Percentiles rank a stretch among this genome's conserved stretches.
phyloP scores from a whole-genome alignment of 2,329 filamentous ascomycete species.

The Chaetoscypha palmicola region DNA sequence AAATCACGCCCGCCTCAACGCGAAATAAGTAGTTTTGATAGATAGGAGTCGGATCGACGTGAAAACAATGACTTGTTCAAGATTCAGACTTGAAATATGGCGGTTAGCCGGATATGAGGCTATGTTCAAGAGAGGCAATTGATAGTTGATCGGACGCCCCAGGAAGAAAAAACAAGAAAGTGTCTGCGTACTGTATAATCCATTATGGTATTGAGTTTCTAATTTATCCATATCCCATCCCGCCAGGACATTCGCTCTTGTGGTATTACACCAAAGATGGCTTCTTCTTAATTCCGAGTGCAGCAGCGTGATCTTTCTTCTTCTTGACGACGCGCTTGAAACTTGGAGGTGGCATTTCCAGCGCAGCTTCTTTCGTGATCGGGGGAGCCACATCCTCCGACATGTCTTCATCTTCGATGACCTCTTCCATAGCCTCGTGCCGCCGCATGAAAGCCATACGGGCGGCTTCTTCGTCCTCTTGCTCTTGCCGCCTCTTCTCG shows the following conservation, averaged over 20 bases:
- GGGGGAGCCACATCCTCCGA: slow-evolving; percentile 28
- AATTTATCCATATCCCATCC: too few relatives aligned
- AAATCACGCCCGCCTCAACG: too few relatives aligned
- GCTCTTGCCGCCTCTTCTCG: slow-evolving; percentile 60
- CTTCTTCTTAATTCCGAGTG: slow-evolving; percentile 86
- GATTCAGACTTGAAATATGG: background rate
- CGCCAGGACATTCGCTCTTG: too few relatives aligned
- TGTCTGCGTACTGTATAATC: too few relatives aligned
- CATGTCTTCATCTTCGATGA: slow-evolving; percentile 30
- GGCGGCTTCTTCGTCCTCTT: slow-evolving; percentile 78
- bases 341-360: slow-evolving; percentile 49
- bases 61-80: too few relatives aligned
- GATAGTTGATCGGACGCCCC: too few relatives aligned
- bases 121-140: background rate
- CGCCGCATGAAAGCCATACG: slow-evolving; percentile 59
- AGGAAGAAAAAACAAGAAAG: background rate
- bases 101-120: too few relatives aligned
- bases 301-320: slow-evolving; percentile 73
- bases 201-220: too few relatives aligned
- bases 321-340: slow-evolving; percentile 76
- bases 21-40: too few relatives aligned
- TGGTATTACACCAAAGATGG: slow-evolving; percentile 44
- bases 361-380: slow-evolving; percentile 32
- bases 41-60: too few relatives aligned
- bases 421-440: slow-evolving; percentile 30